Evolutionary conservation across 352 stramenopile genomes (phyloP), one percentile per base, ranked within the genome.

Genomic region (Globisporangium yorkense): DNA sequence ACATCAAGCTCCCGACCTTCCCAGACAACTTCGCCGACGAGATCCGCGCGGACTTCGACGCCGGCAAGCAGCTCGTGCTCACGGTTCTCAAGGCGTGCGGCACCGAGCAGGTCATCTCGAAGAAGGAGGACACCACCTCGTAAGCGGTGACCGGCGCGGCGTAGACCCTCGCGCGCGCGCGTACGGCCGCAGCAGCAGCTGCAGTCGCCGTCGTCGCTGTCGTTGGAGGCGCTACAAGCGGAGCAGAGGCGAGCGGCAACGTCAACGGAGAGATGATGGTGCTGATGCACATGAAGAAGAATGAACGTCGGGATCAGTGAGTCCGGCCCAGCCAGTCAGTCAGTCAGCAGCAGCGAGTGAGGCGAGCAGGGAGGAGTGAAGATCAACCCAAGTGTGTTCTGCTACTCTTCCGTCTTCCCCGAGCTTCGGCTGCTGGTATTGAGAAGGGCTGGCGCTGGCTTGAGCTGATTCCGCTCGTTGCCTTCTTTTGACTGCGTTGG

Each of bases 41-140:
- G 71, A 99, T 99, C 77, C 91, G 92, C 65, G 87, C 94, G 47
- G 93, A 96, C 61, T 99, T 98, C 66, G 87, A 96, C 59, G 95
- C 89, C 46, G 97, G 96, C 79, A 98, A 99, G 81, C 87, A 96
- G 68, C 92, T 99, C 65, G 86, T 94, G 54, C 75, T 99, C 29
- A 97, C 94, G 57, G 96, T 99, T 39, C 84, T 99, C 64, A 89
- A 92, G 71, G 96, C 97, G 62, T 98, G 98, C 71, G 97, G 96
- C 69, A 97, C 92, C 72, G 96, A 99, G 84, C 95, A 99, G 83
- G 94, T 99, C 68, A 89, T 99, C 75, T 83, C 89, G 58, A 99
- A 99, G 93, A 98, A 98, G 88, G 92, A 98, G 72, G 85, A 94
- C 80, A 75, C 80, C 54, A 68, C 57, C 49, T 59, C 59, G 35